Evolutionary conservation across 176 grass and related monocot species (phyloP).

Genomic region (Zea mays): Zm-B73-REFERENCE-NAM-5.0 NC_050103.1:70316001-70316500

Average conservation of each 20-base stretch:
- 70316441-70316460: slow-evolving; percentile 57
- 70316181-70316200: neutral
- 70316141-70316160: slow-evolving; percentile 76
- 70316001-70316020: too few species aligned
- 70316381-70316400: slow-evolving; percentile 81
- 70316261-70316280: slow-evolving; percentile 62
- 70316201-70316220: slow-evolving; percentile 40
- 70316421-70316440: slow-evolving; percentile 76
- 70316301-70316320: slow-evolving; percentile 16
- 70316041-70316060: slow-evolving; percentile 47
- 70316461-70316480: slow-evolving; percentile 62
- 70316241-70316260: slow-evolving; percentile 69
- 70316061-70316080: too few species aligned
- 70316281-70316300: slow-evolving; percentile 71
- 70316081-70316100: slow-evolving; percentile 77
- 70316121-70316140: slow-evolving; percentile 49
- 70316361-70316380: slow-evolving; percentile 78
- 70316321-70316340: slow-evolving; percentile 66
- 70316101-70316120: too few species aligned
- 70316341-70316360: slow-evolving; percentile 76
- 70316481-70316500: slow-evolving; percentile 67
- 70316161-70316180: slow-evolving; percentile 81
- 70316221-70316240: slow-evolving; percentile 78
- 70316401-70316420: slow-evolving; percentile 86
- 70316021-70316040: slow-evolving; percentile 63